Evolutionary conservation across 2,329 filamentous ascomycete genomes (phyloP).

Genomic region (Penicillium italicum): DNA sequence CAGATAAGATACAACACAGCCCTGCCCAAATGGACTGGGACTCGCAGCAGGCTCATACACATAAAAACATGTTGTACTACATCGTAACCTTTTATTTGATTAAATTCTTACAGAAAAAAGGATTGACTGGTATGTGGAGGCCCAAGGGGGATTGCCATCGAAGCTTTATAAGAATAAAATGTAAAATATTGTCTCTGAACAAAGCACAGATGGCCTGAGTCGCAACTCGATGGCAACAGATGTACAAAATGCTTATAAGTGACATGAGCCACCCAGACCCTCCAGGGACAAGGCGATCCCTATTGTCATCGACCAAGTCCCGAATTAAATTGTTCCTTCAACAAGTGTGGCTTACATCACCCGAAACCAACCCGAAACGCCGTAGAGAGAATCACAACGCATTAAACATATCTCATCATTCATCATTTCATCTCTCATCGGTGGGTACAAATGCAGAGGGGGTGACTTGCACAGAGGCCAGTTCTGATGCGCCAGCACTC

Average conservation of each 20-base stretch:
- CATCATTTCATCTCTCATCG: constrained; percentile 21
- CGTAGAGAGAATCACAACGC: constrained; percentile 3
- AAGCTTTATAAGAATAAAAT: neutral
- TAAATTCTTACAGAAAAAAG: neutral
- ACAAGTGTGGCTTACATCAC: constrained; percentile 1
- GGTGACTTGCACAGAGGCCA: constrained; percentile 58
- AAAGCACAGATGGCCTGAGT: neutral
- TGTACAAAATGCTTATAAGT: constrained; percentile 10
- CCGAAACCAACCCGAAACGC: constrained; percentile 5
- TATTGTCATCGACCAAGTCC: neutral
- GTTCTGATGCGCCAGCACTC: constrained; percentile 67
- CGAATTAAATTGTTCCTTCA: neutral
- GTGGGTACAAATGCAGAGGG: constrained; percentile 9
- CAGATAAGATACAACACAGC: constrained; percentile 23
- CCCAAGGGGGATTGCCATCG: neutral
- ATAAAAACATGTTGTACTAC: neutral
- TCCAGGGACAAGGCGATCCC: neutral
- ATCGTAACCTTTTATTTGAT: too few species aligned
- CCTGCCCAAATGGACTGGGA: neutral
- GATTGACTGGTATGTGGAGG: neutral
- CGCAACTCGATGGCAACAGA: constrained; percentile 6
- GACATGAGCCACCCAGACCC: neutral
- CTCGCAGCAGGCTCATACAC: neutral
- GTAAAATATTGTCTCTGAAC: neutral
- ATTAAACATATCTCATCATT: constrained; percentile 11